Evolutionary conservation across 108 stramenopile genomes (phyloP).

Genomic region (Cyclotella atomus): DNA sequence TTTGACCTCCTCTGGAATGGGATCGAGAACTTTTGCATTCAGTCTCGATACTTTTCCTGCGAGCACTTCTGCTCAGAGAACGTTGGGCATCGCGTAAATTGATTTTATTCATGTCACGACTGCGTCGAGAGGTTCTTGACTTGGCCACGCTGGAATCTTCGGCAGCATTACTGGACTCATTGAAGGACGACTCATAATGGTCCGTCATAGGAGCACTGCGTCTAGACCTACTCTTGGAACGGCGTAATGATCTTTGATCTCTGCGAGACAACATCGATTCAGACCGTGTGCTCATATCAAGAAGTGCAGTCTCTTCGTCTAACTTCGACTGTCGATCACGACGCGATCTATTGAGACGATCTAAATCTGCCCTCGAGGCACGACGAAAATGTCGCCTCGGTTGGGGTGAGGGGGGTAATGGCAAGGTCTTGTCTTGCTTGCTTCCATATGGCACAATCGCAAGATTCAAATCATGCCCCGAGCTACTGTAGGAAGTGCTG

Average conservation of each 20-base stretch:
- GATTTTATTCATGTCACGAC: conserved; percentile 7
- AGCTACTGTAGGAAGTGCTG: conserved; percentile 5
- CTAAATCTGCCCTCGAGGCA: background rate
- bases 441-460: background rate
- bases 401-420: background rate
- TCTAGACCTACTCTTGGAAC: background rate
- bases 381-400: background rate
- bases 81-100: conserved; percentile 2
- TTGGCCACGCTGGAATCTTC: background rate
- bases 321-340: background rate
- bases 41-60: background rate
- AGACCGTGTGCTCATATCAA: background rate
- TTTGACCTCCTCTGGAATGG: background rate
- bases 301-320: background rate
- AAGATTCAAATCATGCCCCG: background rate
- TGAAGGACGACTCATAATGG: background rate
- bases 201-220: background rate
- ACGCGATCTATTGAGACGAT: background rate
- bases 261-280: background rate
- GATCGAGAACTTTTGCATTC: background rate
- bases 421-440: background rate
- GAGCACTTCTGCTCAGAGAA: conserved; percentile 2
- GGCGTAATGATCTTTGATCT: background rate
- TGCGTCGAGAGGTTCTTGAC: background rate
- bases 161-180: background rate